Evolutionary conservation across 2,329 filamentous ascomycete genomes (phyloP).

Genomic region (Macrophomina pseudophaseolina): DNA sequence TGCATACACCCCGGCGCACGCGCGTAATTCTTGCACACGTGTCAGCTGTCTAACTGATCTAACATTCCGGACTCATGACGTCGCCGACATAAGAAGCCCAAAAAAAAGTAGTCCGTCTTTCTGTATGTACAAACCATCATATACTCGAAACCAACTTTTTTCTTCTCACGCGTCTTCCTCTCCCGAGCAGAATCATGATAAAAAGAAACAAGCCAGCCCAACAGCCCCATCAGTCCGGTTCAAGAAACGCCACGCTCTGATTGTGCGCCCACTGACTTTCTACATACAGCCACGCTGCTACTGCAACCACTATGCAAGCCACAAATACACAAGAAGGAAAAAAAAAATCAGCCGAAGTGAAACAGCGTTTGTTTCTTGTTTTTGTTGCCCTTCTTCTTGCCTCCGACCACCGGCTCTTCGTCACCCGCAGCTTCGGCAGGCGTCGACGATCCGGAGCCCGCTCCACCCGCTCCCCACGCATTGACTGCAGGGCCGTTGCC

Average conservation of each 20-base stretch:
- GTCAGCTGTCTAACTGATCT: conserved; percentile 1
- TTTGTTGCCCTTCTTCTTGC: conserved; percentile 55
- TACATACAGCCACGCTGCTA: conserved; percentile 4
- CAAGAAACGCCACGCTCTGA: conserved; percentile 18
- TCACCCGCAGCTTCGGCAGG: conserved; percentile 31
- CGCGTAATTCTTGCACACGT: conserved; percentile 14
- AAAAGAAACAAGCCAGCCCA: too few relatives aligned
- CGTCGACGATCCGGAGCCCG: conserved; percentile 30
- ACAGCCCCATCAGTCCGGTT: conserved; percentile 1
- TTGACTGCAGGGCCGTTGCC: conserved; percentile 46
- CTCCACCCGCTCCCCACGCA: conserved; percentile 45
- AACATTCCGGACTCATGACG: conserved; percentile 7
- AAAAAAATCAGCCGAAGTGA: conserved; percentile 52
- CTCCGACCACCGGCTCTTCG: conserved; percentile 32
- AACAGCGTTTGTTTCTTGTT: conserved; percentile 58
- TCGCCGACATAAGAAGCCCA: neutral
- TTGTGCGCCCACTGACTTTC: conserved; percentile 7
- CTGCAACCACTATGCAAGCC: too few relatives aligned
- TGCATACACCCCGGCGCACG: neutral
- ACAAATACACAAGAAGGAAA: too few relatives aligned
- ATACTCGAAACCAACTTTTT: conserved; percentile 19
- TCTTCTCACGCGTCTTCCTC: neutral
- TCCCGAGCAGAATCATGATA: neutral
- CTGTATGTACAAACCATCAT: neutral
- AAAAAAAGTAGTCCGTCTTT: neutral